Evolutionary conservation across 2,329 filamentous ascomycete species (phyloP).

Genomic region (Dactylella cylindrospora): DNA sequence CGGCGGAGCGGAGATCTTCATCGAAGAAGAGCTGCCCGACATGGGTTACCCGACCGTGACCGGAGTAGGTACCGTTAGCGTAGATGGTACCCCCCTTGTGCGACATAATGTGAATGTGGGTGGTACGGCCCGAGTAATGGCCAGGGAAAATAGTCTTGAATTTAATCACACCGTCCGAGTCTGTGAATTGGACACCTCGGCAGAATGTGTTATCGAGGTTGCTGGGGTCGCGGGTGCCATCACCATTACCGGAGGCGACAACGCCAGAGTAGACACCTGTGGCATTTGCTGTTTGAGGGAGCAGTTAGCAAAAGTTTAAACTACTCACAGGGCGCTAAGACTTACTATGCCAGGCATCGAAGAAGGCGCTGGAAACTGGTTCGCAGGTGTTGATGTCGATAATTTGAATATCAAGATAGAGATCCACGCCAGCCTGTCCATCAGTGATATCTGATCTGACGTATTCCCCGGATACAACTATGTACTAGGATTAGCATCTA

Average conservation of each 20-base stretch:
- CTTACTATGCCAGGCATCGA: slow-evolving; percentile 60
- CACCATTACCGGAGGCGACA: slow-evolving; percentile 54
- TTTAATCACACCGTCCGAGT: slow-evolving; percentile 54
- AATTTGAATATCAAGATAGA: slow-evolving; percentile 59
- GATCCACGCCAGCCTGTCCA: slow-evolving; percentile 56
- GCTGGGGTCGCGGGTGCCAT: slow-evolving; percentile 48
- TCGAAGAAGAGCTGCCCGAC: slow-evolving; percentile 68
- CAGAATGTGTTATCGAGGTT: slow-evolving; percentile 53
- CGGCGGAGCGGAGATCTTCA: slow-evolving; percentile 59
- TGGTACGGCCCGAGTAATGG: slow-evolving; percentile 56
- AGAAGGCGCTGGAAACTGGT: slow-evolving; percentile 55
- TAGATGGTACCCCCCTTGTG: slow-evolving; percentile 53
- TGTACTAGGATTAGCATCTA: slow-evolving; percentile 53
- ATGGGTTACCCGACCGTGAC: slow-evolving; percentile 59
- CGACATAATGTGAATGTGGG: slow-evolving; percentile 58
- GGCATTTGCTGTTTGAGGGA: slow-evolving; percentile 51
- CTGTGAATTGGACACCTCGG: slow-evolving; percentile 54
- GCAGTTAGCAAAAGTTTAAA: slow-evolving; percentile 10
- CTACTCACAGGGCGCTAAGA: slow-evolving; percentile 46
- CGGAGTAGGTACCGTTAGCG: slow-evolving; percentile 57
- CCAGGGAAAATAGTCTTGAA: slow-evolving; percentile 56
- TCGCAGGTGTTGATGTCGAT: slow-evolving; percentile 60
- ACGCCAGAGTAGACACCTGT: slow-evolving; percentile 59
- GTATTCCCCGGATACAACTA: slow-evolving; percentile 54
- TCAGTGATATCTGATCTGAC: slow-evolving; percentile 58